Evolutionary conservation across 306 rosid genomes (phyloP), one percentile per base, ranked within the genome.

Genomic region (Quercus robur): DNA sequence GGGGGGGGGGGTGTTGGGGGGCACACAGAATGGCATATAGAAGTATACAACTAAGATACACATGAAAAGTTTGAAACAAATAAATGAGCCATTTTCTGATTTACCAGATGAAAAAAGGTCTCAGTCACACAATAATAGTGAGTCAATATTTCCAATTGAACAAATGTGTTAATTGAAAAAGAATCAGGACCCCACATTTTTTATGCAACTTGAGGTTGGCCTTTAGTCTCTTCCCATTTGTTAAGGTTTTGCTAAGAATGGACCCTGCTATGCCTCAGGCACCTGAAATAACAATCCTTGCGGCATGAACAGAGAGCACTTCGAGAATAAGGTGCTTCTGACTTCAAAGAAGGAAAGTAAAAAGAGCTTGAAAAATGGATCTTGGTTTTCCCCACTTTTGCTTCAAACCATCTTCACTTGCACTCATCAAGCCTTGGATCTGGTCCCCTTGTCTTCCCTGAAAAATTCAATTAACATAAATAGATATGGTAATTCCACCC

Each of bases 281-380:
- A 1, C 18, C 12, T 49, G 41, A 28, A 30, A 81, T 58, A 66
- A 72, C 62, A 71, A 59, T 67, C 26, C 28, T 46, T 25, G 51
- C 67, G 76, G 78, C 90, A 77, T 79, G 71, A 81, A 19, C 13
- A 38, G 3, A 26, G 56, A 68, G 38, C 52, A 3, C 5, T 71
- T 61, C 67, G 5, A 51, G 66, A 76, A 75, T 59, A 68, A 71
- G 78, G 63, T 80, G 74, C 77, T 58, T 85, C 63, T 67, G 76
- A 58, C 68, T 79, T 93, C 85, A 90, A 71, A 93, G 95, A 84
- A 95, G 97, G 74, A 93, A 87, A 61, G 99, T 86, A 82, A 95
- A 92, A 81, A 95, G 90, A 82, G 90, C 95, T 85, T 91, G 99
- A 78, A 93, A 81, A 35, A 91, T 88, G 77, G 97, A 89, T 87